Percentiles rank a stretch among this genome's conserved stretches.
phyloP scores from a whole-genome alignment of 345 rosid genomes.

The Iberis pinnata region DNA sequence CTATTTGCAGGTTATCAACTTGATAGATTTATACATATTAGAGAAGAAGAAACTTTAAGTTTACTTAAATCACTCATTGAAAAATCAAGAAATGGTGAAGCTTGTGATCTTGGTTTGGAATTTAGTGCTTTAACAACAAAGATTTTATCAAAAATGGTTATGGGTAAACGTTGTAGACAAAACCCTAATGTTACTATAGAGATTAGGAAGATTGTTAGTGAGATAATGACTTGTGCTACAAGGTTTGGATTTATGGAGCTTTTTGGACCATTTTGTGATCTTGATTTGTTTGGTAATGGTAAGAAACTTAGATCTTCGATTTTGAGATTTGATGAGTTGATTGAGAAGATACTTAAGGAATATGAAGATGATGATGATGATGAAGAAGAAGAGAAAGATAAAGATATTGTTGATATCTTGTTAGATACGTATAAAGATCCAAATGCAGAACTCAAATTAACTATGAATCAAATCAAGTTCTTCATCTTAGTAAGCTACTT shows the following conservation, averaged over 20 bases:
- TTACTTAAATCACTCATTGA: constrained; percentile 33
- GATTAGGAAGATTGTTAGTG: constrained; percentile 41
- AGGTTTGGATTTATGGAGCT: constrained; percentile 47
- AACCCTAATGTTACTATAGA: constrained; percentile 30
- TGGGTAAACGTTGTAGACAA: constrained; percentile 42
- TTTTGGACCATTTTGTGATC: constrained; percentile 45
- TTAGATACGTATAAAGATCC: constrained; percentile 48
- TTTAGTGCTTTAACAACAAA: constrained; percentile 42
- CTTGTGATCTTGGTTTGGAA: constrained; percentile 46
- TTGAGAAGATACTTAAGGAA: constrained; percentile 45
- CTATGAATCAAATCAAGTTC: constrained; percentile 54
- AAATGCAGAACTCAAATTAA: constrained; percentile 42
- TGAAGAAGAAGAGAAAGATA: constrained; percentile 24
- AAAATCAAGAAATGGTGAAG: constrained; percentile 27
- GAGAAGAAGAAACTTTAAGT: constrained; percentile 44
- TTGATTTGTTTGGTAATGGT: constrained; percentile 50
- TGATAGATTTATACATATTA: constrained; percentile 39
- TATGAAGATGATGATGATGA: constrained; percentile 37
- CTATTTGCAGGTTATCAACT: constrained; percentile 52
- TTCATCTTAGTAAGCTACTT: constrained; percentile 48
- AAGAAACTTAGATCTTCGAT: constrained; percentile 40
- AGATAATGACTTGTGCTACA: constrained; percentile 44
- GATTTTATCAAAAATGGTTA: constrained; percentile 46
- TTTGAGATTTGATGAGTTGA: constrained; percentile 35
- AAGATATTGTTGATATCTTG: constrained; percentile 54